Conservation (phyloP, 202 grass and related monocot species). For the Dendrocalamus latiflorus region DNA sequence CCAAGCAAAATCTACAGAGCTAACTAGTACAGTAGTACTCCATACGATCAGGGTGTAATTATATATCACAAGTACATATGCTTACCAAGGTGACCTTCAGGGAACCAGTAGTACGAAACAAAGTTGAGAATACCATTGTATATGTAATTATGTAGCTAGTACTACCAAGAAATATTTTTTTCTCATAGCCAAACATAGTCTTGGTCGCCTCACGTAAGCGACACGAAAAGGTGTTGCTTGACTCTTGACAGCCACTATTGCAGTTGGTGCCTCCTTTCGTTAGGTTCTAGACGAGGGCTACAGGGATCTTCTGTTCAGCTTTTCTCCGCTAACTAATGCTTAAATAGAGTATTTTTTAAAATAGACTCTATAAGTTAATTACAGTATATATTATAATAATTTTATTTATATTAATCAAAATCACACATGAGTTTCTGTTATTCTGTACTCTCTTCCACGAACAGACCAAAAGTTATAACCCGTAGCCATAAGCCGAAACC, state of each 20-base stretch:
- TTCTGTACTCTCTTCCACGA: no score
- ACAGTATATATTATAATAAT: no score
- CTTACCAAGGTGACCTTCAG: background rate
- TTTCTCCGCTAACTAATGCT: no score
- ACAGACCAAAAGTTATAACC: no score
- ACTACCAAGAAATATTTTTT: background rate
- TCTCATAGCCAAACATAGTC: background rate
- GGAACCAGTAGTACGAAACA: background rate
- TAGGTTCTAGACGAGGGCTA: background rate
- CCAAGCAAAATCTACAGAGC: background rate
- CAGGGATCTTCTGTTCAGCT: no score
- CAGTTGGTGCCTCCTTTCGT: background rate
- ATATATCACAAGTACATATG: background rate
- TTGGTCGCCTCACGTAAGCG: background rate
- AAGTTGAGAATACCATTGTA: background rate
- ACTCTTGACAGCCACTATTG: background rate
- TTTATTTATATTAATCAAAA: no score
- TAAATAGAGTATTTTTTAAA: no score
- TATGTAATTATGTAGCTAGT: background rate
- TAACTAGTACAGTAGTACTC: background rate
- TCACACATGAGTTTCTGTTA: no score
- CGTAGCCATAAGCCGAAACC: no score
- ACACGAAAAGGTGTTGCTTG: slow-evolving; percentile 8
- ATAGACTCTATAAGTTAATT: no score
- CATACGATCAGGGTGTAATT: background rate